These are phyloP conservation scores for Ascomycota sp. DNA, from an alignment of 2,329 filamentous ascomycete genomes.

Conservation along the genomic window DNA sequence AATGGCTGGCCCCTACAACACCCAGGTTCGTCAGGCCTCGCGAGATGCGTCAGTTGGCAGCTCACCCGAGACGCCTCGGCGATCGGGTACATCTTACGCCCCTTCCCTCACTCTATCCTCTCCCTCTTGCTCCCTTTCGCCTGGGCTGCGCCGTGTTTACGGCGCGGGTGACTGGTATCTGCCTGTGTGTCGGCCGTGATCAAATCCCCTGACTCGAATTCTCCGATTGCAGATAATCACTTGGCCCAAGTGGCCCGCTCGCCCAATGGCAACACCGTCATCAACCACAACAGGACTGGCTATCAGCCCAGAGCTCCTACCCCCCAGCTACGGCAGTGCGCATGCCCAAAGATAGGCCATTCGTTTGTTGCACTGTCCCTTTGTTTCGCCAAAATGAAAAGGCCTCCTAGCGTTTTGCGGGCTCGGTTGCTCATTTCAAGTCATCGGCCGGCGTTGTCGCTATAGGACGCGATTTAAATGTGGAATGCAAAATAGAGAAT, in stretches of 20 bases:
- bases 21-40: conserved; percentile 14
- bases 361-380: too few species aligned
- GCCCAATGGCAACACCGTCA: conserved; percentile 8
- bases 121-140: conserved; percentile 9
- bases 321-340: conserved; percentile 8
- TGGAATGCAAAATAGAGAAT: too few species aligned
- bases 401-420: background rate
- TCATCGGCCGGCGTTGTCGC: background rate
- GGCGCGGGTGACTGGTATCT: conserved; percentile 9
- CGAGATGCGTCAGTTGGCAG: conserved; percentile 9
- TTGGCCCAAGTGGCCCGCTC: conserved; percentile 6
- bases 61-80: conserved; percentile 5
- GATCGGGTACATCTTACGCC: conserved; percentile 6
- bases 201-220: background rate
- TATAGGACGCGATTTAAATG: background rate
- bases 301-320: conserved; percentile 12
- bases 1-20: conserved; percentile 9
- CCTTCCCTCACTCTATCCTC: conserved; percentile 3
- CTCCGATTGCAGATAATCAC: conserved; percentile 6
- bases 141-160: conserved; percentile 12
- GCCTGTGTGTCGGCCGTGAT: background rate
- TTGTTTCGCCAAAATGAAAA: too few species aligned
- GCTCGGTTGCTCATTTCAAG: too few species aligned
- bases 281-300: conserved; percentile 12
- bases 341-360: conserved; percentile 5